phyloP scores from a whole-genome alignment of 2,329 filamentous ascomycete genomes.

The Paecilomyces variotii region DNA sequence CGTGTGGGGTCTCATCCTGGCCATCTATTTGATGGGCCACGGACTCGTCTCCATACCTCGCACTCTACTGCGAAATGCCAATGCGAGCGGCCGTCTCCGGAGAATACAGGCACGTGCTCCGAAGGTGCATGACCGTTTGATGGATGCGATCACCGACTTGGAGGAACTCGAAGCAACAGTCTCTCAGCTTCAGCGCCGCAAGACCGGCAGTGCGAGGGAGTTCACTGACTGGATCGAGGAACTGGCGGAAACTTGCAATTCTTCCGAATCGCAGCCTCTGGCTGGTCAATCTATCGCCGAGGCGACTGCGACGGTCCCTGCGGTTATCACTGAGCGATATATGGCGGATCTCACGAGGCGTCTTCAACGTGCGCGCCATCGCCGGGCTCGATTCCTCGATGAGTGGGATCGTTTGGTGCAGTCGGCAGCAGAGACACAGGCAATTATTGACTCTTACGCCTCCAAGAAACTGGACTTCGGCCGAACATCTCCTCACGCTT shows the following conservation, averaged over 20 bases:
- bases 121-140: conserved; percentile 74
- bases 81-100: conserved; percentile 63
- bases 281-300: conserved; percentile 29
- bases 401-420: conserved; percentile 78
- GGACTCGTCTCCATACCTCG: conserved; percentile 87
- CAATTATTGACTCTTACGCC: conserved; percentile 72
- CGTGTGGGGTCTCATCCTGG: conserved; percentile 82
- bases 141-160: conserved; percentile 70
- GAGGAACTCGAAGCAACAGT: conserved; percentile 79
- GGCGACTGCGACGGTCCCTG: conserved; percentile 51
- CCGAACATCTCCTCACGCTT: conserved; percentile 47
- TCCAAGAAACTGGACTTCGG: conserved; percentile 75
- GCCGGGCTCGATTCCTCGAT: conserved; percentile 70
- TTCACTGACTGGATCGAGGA: conserved; percentile 97
- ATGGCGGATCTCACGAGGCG: conserved; percentile 81
- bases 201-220: conserved; percentile 64
- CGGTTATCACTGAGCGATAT: conserved; percentile 87
- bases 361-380: conserved; percentile 72
- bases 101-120: conserved; percentile 73
- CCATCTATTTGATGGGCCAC: conserved; percentile 97
- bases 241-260: conserved; percentile 65
- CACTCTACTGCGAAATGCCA: conserved; percentile 69
- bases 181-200: conserved; percentile 67
- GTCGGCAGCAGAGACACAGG: conserved; percentile 66
- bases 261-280: conserved; percentile 51